Evolutionary conservation across 345 rosid species (phyloP), one percentile per base, ranked within the genome.

Genomic region (Gossypium ekmanianum): DNA sequence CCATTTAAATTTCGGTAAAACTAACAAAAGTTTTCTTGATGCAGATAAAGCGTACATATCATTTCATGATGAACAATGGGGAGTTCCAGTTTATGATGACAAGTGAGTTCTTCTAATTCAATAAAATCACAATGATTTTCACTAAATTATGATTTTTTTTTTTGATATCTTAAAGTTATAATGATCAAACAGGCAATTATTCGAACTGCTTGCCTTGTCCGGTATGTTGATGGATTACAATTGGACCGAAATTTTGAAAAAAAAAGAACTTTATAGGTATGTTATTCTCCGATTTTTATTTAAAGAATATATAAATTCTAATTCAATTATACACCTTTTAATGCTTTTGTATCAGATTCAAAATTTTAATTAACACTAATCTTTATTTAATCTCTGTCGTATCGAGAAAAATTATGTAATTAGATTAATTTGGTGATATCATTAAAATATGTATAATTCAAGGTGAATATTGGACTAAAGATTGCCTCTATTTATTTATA

Each of bases 191-290:
- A 95, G 99, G 68, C 84, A 90, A 80, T 82, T 95, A 78, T 95
- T 95, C 70, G 99, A 93, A 88, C 83, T 88, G 74, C 96, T 95
- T 45, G 89, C 94, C 3, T 77, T 95, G 89, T 87, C 88, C 55
- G 98, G 97, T 34, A 93, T 95, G 98, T 61, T 95, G 86, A 93
- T 93, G 98, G 98, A 94, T 84, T 88, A 85, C 84, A 95, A 95
- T 18, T 95, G 99, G 99, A 95, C 97, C 4, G 99, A 93, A 76
- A 95, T 95, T 74, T 39, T 90, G 67, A 95, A 90, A 82, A 87
- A 98, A 73, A 91, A 82, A 74, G 85, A 89, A 71, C 68, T 87
- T 27, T 83, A 87, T 76, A 91, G 97, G 99, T 91, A 76, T 1
- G 7, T 34, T 18, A 7, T 26, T 67, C 24, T 9, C 47, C 20